Evolutionary conservation across 176 grass and related monocot genomes (phyloP).

Genomic region (Avena eriantha): DNA sequence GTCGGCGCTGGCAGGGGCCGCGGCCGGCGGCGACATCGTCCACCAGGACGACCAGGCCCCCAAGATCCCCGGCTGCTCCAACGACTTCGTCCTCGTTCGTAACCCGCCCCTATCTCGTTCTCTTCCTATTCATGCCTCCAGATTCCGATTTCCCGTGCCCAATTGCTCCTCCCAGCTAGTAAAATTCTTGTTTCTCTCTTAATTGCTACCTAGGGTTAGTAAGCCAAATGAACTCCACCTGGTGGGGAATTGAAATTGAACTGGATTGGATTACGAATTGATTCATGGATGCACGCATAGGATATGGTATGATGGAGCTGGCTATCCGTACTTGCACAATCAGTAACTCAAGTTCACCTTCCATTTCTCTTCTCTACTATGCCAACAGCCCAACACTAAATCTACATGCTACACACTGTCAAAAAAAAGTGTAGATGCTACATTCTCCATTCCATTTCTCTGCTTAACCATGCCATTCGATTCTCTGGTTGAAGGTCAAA

Average conservation of each 20-base stretch:
- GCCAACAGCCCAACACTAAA: no score
- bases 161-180: no score
- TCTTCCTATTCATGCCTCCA: not conserved
- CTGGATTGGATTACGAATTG: not conserved
- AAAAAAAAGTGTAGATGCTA: no score
- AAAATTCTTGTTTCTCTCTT: not conserved
- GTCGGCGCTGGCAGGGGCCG: slow-evolving; percentile 49
- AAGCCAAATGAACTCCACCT: not conserved
- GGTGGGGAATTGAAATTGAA: not conserved
- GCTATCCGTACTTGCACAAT: no score
- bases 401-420: no score
- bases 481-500: slow-evolving; percentile 66
- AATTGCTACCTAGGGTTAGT: slow-evolving; percentile 9
- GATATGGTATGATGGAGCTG: not conserved
- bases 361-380: no score
- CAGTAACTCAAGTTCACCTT: no score
- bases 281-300: not conserved
- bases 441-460: not conserved
- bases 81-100: slow-evolving; percentile 83
- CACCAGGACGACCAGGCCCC: slow-evolving; percentile 80
- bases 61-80: slow-evolving; percentile 88
- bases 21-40: slow-evolving; percentile 76
- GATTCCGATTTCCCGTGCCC: not conserved
- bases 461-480: not conserved
- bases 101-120: no score